A percentile compares a stretch with the other conserved stretches of the same genome.
These are phyloP conservation scores for Sophora flavescens DNA, from an alignment of 306 rosid species.

Conservation along the genomic window DNA sequence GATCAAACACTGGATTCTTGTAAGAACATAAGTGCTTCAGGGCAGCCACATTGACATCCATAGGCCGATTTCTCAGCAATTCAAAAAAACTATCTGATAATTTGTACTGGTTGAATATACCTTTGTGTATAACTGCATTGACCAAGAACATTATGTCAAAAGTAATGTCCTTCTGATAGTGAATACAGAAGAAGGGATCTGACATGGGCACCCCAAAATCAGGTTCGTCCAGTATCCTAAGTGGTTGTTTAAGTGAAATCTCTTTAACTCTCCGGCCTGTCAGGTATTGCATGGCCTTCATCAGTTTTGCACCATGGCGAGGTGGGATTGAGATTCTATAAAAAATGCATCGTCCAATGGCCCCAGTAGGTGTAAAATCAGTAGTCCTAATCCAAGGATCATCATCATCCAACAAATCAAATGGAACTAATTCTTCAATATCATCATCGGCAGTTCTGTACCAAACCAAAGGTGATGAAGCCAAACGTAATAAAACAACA, in stretches of 20 bases:
- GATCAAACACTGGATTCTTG: constrained; percentile 73
- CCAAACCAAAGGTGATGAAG: constrained; percentile 76
- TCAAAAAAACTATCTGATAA: constrained; percentile 63
- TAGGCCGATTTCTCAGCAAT: constrained; percentile 64
- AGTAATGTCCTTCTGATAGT: constrained; percentile 50
- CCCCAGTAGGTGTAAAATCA: constrained; percentile 88
- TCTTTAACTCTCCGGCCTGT: constrained; percentile 59
- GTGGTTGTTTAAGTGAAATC: constrained; percentile 45
- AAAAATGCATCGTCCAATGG: constrained; percentile 78
- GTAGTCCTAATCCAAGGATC: constrained; percentile 96
- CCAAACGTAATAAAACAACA: constrained; percentile 66
- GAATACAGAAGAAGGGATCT: constrained; percentile 69
- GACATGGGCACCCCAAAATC: constrained; percentile 60
- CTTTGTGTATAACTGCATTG: constrained; percentile 76
- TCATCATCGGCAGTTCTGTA: constrained; percentile 92
- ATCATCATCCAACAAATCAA: constrained; percentile 81
- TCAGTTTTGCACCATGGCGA: constrained; percentile 69
- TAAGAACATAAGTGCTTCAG: constrained; percentile 72
- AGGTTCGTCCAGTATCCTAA: constrained; percentile 64
- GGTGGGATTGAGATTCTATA: constrained; percentile 81
- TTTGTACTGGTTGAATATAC: constrained; percentile 72
- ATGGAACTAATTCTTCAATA: constrained; percentile 62
- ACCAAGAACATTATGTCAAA: constrained; percentile 78
- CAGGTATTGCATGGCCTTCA: constrained; percentile 63
- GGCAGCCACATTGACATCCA: constrained; percentile 80